Evolutionary conservation across 2,329 filamentous ascomycete genomes (phyloP).

Genomic region (Paracorniculantispora psalliotae): DNA sequence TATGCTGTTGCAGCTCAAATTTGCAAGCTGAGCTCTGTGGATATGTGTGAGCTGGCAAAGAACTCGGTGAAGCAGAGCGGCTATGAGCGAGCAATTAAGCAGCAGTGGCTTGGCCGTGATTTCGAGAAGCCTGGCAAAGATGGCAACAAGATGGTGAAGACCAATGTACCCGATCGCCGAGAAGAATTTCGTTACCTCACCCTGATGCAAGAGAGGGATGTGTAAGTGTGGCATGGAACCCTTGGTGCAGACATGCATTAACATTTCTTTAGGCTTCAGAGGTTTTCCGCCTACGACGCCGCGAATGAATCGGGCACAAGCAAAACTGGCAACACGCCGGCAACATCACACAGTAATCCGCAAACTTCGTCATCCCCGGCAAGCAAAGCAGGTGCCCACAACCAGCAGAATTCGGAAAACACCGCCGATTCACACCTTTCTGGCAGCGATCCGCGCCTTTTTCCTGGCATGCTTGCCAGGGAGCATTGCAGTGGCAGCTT

Average conservation of each 20-base stretch:
- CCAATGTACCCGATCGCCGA: constrained; percentile 89
- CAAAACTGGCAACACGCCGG: not conserved
- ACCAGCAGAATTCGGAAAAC: constrained; percentile 14
- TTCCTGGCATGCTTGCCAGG: constrained; percentile 63
- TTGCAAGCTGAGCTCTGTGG: constrained; percentile 92
- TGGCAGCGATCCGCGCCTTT: constrained; percentile 62
- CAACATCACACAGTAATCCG: not conserved
- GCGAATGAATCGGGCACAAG: not conserved
- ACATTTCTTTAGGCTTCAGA: constrained; percentile 32
- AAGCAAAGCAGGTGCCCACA: not conserved
- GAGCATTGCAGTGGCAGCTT: constrained; percentile 40
- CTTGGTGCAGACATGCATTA: not conserved
- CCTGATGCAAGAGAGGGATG: constrained; percentile 71
- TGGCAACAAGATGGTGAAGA: constrained; percentile 92
- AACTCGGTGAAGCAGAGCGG: constrained; percentile 94
- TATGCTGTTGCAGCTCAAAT: constrained; percentile 98
- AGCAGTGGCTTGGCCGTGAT: constrained; percentile 80
- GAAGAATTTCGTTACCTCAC: constrained; percentile 89
- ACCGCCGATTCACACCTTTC: constrained; percentile 45
- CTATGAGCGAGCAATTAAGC: constrained; percentile 83
- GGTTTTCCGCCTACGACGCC: constrained; percentile 35
- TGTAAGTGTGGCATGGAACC: constrained; percentile 52
- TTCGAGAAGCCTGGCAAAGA: constrained; percentile 73
- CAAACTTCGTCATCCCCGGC: not conserved
- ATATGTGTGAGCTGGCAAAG: constrained; percentile 98